Evolutionary conservation across 73 alveolate species (phyloP), one percentile per base, ranked within the genome.

Genomic region (Effrenium voratum): DNA sequence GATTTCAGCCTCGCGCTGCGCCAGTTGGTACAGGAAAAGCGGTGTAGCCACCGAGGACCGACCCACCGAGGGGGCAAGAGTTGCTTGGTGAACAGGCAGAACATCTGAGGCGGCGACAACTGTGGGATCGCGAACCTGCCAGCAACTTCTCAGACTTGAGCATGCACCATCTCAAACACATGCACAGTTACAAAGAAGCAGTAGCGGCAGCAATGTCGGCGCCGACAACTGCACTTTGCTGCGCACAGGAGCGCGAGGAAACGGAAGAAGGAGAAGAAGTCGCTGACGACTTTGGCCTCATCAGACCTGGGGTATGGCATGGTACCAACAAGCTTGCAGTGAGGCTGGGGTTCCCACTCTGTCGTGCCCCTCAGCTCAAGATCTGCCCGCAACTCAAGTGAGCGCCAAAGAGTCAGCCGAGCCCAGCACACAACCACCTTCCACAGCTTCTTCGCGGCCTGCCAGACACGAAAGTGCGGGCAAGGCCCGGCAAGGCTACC

Each of bases 361-460:
- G 93, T 30, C 47, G 77, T 12, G 3, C 49, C 93, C 77, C 57
- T 40, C 50, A 55, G 50, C 63, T 4, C 40, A 43, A 43, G 40
- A 43, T 43, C 4, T 36, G 32, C 93, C n/a, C 52, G 2, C 38
- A 32, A 30, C 63, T 26, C 34, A 12, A 10, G 12, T 8, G 63
- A 32, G 80, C 43, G 45, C 5, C 47, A 30, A 68, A 30, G 44
- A 19, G 68, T 40, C 12, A 2, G 16, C 94, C 59, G 80, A 86
- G 94, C 34, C 1, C 28, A 10, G 24, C 43, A 46, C 94, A 63
- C 66, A 47, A 43, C 44, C 46, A 70, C 44, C 94, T 86, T 86
- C 94, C 94, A 86, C 8, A 72, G 46, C 82, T 86, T 86, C 63
- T 86, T 86, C 94, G 59, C 40, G 36, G 59, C 94, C 94, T 86